Evolutionary conservation across 2,329 filamentous ascomycete genomes (phyloP), one percentile per base, ranked within the genome.

Genomic region (Pseudocercospora musae): DNA sequence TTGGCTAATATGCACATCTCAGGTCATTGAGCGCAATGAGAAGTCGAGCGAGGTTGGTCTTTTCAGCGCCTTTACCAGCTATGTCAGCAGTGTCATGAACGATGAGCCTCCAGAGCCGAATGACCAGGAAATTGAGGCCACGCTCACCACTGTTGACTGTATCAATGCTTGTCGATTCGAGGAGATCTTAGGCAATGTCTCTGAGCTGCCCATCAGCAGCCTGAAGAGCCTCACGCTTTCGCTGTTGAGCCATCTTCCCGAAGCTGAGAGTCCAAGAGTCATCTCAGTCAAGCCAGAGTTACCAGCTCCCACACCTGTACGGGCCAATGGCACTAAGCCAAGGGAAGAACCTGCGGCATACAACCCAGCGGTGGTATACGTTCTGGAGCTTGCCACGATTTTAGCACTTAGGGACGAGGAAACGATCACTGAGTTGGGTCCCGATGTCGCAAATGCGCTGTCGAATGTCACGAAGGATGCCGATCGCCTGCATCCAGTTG

Each of bases 51-150:
- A 99, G 27, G 87, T 88, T 2, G 92, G 95, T 5, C 85, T 99
- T 55, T 92, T 99, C 74, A 96, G 93, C 3, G 92, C 94, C 0
- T 91, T 99, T 71, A 96, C 94, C 0, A 96, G 91, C 4, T 99
- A 98, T 72, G 92, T 99, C 31, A 96, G 93, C n/a, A 98, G 94
- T 75, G 98, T 99, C 75, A 95, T 96, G 46, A 96, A 95, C 10
- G 95, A 98, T 76, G 95, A 99, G 73, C 95, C 95, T 11, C 95
- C 95, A 0, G 95, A 99, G 78, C 95, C 95, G 2, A 98, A 95
- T 1, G 92, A 98, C 67, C 94, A 98, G 74, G 95, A 99, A 75
- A 83, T 99, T 29, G 95, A 99, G 72, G 96, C 95, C 73, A 98
- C 95, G 0, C 81, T 99, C 9, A 95, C 91, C 74, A 94, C 95